Percentiles rank a stretch among this genome's conserved stretches.
Conservation (phyloP, 352 stramenopile genomes). For the Globisporangium echinulatum region DNA sequence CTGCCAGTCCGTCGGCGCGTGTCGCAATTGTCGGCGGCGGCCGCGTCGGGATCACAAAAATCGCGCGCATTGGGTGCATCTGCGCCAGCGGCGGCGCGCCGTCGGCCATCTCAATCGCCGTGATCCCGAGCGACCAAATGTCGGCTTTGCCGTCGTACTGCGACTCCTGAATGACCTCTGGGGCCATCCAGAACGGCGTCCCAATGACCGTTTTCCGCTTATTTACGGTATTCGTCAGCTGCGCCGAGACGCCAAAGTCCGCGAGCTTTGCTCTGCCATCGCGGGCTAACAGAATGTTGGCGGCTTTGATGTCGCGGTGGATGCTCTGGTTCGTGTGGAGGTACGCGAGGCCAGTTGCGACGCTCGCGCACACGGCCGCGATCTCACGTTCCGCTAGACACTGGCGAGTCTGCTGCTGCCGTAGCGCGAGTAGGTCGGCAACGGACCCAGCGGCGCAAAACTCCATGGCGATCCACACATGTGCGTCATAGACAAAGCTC, state of each 20-base stretch:
- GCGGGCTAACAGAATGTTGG: conserved; percentile 73
- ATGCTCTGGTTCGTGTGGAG: conserved; percentile 76
- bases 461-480: conserved; percentile 88
- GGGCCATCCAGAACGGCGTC: conserved; percentile 90
- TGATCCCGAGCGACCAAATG: conserved; percentile 85
- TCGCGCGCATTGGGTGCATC: conserved; percentile 84
- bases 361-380: conserved; percentile 62
- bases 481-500: conserved; percentile 66
- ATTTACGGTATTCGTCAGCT: conserved; percentile 86
- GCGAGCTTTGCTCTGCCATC: conserved; percentile 77
- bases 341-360: conserved; percentile 67
- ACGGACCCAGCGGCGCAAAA: conserved; percentile 83
- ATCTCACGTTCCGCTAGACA: conserved; percentile 64
- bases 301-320: conserved; percentile 87
- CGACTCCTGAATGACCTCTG: conserved; percentile 87
- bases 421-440: conserved; percentile 66
- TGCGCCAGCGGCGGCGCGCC: conserved; percentile 77
- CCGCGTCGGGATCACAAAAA: conserved; percentile 76
- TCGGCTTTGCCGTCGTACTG: conserved; percentile 81
- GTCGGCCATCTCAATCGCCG: conserved; percentile 86
- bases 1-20: conserved; percentile 14
- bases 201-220: conserved; percentile 89
- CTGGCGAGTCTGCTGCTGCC: conserved; percentile 11
- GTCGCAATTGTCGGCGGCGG: conserved; percentile 43
- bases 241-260: conserved; percentile 88